phyloP scores from a whole-genome alignment of 352 stramenopile species.

The Pythium insidiosum region DNA sequence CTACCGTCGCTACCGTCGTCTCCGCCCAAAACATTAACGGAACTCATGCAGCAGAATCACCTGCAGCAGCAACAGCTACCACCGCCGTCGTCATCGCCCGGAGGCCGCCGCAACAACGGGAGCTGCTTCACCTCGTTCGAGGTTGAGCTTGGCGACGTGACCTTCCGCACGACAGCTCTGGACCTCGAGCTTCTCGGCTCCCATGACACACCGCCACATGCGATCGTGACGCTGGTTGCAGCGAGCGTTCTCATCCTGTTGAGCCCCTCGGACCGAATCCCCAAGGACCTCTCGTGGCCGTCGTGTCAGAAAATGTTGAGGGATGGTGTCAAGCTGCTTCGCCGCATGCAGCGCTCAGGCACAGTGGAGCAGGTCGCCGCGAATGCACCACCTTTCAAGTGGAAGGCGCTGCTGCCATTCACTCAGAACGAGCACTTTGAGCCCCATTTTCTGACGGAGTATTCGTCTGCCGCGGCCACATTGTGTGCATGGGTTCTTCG shows the following conservation, averaged over 20 bases:
- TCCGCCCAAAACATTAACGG: conserved; percentile 48
- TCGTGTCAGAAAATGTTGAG: conserved; percentile 60
- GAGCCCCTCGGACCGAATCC: conserved; percentile 57
- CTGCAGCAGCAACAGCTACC: conserved; percentile 9
- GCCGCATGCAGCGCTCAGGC: conserved; percentile 27
- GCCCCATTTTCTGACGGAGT: conserved; percentile 43
- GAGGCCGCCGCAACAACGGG: too few relatives aligned
- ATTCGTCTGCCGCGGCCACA: conserved; percentile 36
- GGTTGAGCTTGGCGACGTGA: conserved; percentile 6
- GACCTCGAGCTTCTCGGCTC: conserved; percentile 47
- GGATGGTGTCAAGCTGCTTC: conserved; percentile 35
- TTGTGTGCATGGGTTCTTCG: conserved; percentile 65
- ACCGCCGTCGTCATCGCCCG: conserved; percentile 4
- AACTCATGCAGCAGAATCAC: conserved; percentile 48
- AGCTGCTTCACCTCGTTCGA: conserved; percentile 28
- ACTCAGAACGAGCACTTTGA: conserved; percentile 67
- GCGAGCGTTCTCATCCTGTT: conserved; percentile 65
- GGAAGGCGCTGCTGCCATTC: conserved; percentile 63
- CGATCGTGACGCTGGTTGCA: conserved; percentile 51
- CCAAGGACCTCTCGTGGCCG: conserved; percentile 60
- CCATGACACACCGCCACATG: conserved; percentile 31
- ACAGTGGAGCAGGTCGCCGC: conserved; percentile 38
- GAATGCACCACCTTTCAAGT: conserved; percentile 53
- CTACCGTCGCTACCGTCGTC: conserved; percentile 48
- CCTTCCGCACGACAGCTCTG: conserved; percentile 25